Base-by-base conservation (phyloP, 2,329 filamentous ascomycete species). In the Raffaelea deltoideospora region DNA sequence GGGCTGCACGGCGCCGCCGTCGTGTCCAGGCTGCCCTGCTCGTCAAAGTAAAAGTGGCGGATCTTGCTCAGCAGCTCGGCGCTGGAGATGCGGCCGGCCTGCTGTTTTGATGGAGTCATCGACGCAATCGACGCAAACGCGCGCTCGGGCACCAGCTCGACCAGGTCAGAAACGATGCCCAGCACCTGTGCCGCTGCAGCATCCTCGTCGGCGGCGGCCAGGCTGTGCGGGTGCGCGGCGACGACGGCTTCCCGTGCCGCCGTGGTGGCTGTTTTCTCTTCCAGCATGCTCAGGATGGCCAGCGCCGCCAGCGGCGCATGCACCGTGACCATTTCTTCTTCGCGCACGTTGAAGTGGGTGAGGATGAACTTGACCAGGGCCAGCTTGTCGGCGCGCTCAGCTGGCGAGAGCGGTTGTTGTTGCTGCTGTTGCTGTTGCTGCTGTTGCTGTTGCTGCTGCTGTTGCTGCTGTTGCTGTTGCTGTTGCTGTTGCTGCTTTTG, bases 271-370 rank as follows among this genome's bases (percentile, higher is more conserved):
- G 7, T 28, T 28, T 40, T 55, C 38, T 79, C 63, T 49, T 76
- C 61, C 30, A 78, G 57, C 72, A 72, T 78, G 45, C 60, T 62
- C 23, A 67, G 57, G 20, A 80, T 62, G 4, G 76, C 72, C n/a
- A 92, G 56, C 3, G 76, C 68, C 37, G 80, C 69, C 21, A 92
- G 58, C 24, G 88, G 88, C 22, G 87, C 80, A 57, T 96, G 88
- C 18, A 83, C 62, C 2, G 81, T 73, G 14, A 93, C 58, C 88
- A 98, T 96, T 51, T 98, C 92, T 54, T 96, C 90, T 57, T 98
- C 90, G 37, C 79, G 75, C 34, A 96, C 72, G 54, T 95, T 96
- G 65, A 98, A 98, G 47, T 88, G 79, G 5, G 71, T 60, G 44
- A 95, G 60, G 37, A 95, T 78, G 55, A 96, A 98, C 42, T 70